phyloP scores from a whole-genome alignment of 345 rosid species.

The Rhodamnia rubescens region DNA sequence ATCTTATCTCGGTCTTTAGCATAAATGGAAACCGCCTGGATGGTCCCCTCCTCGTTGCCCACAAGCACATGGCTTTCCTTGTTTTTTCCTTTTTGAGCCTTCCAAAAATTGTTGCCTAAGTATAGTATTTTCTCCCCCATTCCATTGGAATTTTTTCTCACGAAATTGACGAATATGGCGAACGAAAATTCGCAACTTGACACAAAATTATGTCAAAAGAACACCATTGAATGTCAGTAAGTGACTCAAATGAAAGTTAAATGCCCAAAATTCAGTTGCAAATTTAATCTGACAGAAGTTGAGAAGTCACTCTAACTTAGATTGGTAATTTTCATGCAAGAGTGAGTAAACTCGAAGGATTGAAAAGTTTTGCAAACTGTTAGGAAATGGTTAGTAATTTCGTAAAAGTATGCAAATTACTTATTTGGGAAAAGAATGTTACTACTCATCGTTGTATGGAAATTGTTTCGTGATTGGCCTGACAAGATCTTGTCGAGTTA shows the following conservation, averaged over 20 bases:
- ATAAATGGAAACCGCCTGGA: neutral
- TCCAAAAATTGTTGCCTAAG: too few species aligned
- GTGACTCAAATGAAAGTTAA: too few species aligned
- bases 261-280: too few species aligned
- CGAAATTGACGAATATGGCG: too few species aligned
- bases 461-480: too few species aligned
- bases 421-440: neutral
- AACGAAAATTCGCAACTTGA: too few species aligned
- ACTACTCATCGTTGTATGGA: neutral
- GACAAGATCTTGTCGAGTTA: too few species aligned
- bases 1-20: neutral
- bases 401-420: neutral
- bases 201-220: too few species aligned
- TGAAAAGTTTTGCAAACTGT: neutral
- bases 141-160: too few species aligned
- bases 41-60: neutral
- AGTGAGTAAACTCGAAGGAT: neutral
- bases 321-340: neutral
- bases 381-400: neutral
- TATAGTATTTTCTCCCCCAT: too few species aligned
- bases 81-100: neutral
- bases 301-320: neutral
- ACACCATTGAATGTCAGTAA: too few species aligned
- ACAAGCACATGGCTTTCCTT: neutral
- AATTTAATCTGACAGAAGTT: too few species aligned